phyloP scores from a whole-genome alignment of 805 yeast species.

The Saccharomyces kudriavzevii region DNA sequence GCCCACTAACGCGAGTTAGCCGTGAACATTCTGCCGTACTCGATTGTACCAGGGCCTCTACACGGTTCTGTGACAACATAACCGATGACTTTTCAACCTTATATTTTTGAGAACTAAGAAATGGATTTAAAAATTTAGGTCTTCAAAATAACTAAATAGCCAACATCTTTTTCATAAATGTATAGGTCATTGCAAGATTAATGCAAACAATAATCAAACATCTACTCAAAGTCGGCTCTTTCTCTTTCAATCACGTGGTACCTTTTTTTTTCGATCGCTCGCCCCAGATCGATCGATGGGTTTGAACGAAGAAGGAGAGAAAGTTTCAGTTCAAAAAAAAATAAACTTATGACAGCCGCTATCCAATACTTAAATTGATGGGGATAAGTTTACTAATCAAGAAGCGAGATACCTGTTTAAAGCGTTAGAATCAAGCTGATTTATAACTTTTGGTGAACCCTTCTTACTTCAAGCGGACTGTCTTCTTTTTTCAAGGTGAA shows the following conservation, averaged over 20 bases:
- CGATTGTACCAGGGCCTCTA: neutral
- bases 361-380: neutral
- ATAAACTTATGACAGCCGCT: neutral
- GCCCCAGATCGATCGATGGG: neutral
- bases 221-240: neutral
- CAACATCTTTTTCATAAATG: neutral
- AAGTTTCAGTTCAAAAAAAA: neutral
- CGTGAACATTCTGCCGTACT: neutral
- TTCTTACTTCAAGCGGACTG: neutral
- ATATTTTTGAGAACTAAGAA: neutral
- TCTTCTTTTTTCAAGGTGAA: neutral
- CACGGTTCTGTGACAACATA: neutral
- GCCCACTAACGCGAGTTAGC: conserved; percentile 9
- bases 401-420: neutral
- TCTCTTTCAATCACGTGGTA: neutral
- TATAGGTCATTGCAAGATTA: neutral
- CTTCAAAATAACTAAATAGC: neutral
- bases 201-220: neutral
- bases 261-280: neutral
- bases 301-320: neutral
- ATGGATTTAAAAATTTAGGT: neutral
- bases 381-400: neutral
- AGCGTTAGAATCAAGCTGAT: neutral
- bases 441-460: neutral
- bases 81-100: neutral